Percentiles rank a stretch among this genome's conserved stretches.
Conservation (phyloP, 1,139 yeast species). For the Saccharomyces uvarum region DNA sequence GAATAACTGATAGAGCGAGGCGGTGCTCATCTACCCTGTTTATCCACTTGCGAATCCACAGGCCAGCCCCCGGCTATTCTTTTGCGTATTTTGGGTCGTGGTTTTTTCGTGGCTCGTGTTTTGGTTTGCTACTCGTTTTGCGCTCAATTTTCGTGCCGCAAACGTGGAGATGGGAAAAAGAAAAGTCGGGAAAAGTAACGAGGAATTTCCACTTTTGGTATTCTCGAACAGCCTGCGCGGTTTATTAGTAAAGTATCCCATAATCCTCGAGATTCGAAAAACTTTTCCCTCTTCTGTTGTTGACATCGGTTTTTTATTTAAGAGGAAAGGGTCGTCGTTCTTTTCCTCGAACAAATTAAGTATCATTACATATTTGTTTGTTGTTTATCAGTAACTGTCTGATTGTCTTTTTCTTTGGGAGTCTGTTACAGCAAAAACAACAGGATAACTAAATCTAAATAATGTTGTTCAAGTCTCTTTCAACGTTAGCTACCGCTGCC, state of each 20-base stretch:
- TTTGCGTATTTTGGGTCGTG: background rate
- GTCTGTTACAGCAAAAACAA: background rate
- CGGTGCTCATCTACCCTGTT: background rate
- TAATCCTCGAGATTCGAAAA: background rate
- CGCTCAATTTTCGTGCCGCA: background rate
- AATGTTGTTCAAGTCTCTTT: conserved; percentile 46
- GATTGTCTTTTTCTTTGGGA: background rate
- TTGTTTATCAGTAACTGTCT: background rate
- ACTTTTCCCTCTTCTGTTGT: background rate
- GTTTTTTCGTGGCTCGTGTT: background rate
- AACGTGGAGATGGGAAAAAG: background rate
- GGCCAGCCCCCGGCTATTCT: conserved; percentile 1
- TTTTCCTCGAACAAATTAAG: background rate
- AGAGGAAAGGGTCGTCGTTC: background rate
- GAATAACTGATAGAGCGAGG: background rate
- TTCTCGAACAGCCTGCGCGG: background rate
- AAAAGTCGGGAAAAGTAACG: background rate
- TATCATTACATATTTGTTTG: background rate
- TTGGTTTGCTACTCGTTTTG: background rate
- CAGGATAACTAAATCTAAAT: conserved; percentile 2
- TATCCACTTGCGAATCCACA: background rate
- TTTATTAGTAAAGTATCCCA: background rate
- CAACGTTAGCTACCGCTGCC: conserved; percentile 32
- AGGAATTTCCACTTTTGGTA: background rate
- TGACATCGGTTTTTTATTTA: background rate